Base-by-base conservation (phyloP, 306 rosid genomes). In the Cicer pinnatifidum region DNA sequence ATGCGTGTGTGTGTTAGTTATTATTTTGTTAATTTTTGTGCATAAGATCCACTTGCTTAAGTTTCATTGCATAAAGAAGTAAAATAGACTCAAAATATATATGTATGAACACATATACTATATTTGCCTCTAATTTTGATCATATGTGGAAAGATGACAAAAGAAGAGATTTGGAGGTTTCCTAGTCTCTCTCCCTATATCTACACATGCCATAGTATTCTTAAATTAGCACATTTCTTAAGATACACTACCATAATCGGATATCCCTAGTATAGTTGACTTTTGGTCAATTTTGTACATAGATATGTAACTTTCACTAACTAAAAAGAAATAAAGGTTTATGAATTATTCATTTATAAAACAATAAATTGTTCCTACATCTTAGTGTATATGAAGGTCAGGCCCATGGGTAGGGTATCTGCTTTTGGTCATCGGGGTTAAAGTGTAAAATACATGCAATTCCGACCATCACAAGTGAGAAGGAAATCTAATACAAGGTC, bases 111-210 rank as follows among this genome's bases (percentile, higher is more conserved):
- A 54, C n/a, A 35, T 12, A 15, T 43, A 53, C 12, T 40, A 15
- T 23, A 45, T 9, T 56, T 58, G 44, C 64, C 60, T 40, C 67
- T 15, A 56, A 33, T 50, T 75, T 64, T 50, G 69, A 48, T 50
- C 69, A 75, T 33, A 61, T 69, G 1, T 71, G 10, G 51, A 66
- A 85, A 75, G 41, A 71, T 69, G 78, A 69, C 67, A 75, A 82
- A 83, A 78, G 9, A 86, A 77, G 66, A 79, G 50, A 70, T 85
- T 81, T 77, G 81, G 81, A 76, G 78, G 77, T 81, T 77, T 84
- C 82, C 61, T 57, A 1, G 0, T 35, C 70, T 46, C 51, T 73
- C 37, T 48, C 40, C 52, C 50, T 16, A 7, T 15, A 15, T 39
- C 7, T 15, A 62, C 68, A 41, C 28, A 20, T 6, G 11, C 38